phyloP scores from a whole-genome alignment of 2,329 filamentous ascomycete genomes.

The Emergomyces orientalis region DNA sequence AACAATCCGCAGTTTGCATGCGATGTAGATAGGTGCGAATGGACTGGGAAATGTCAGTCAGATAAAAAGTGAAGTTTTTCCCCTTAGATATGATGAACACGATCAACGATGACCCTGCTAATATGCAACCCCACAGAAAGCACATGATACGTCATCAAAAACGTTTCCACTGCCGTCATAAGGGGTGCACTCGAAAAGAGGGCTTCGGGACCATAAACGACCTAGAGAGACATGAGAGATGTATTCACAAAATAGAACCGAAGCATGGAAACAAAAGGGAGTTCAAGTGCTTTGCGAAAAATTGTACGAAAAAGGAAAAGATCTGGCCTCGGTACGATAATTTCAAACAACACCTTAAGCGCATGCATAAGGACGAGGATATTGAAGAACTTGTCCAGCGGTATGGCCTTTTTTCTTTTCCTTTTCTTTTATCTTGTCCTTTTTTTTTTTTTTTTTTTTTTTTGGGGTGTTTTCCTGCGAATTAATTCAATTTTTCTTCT shows the following conservation, averaged over 20 bases:
- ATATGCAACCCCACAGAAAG: conserved; percentile 48
- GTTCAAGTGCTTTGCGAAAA: conserved; percentile 51
- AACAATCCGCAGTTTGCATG: conserved; percentile 21
- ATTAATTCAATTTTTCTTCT: neutral
- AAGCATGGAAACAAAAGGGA: conserved; percentile 41
- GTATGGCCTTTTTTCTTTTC: conserved; percentile 34
- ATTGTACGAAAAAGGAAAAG: conserved; percentile 55
- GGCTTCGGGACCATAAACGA: conserved; percentile 78
- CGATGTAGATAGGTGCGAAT: conserved; percentile 24
- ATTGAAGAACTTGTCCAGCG: conserved; percentile 28
- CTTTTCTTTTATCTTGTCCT: conserved; percentile 5
- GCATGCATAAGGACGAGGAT: conserved; percentile 52
- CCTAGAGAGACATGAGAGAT: conserved; percentile 55
- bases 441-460: too few species aligned
- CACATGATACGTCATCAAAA: conserved; percentile 64
- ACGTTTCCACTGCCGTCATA: conserved; percentile 52
- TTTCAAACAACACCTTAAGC: conserved; percentile 67
- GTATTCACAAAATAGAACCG: conserved; percentile 29
- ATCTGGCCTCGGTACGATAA: conserved; percentile 77
- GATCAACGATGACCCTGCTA: neutral
- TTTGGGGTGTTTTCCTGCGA: too few species aligned
- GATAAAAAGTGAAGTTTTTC: conserved; percentile 29
- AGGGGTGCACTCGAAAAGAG: conserved; percentile 49
- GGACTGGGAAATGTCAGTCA: conserved; percentile 33
- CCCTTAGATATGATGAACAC: neutral